Evolutionary conservation across 2,329 filamentous ascomycete genomes (phyloP).

Genomic region (Dactylonectria estremocensis): DNA sequence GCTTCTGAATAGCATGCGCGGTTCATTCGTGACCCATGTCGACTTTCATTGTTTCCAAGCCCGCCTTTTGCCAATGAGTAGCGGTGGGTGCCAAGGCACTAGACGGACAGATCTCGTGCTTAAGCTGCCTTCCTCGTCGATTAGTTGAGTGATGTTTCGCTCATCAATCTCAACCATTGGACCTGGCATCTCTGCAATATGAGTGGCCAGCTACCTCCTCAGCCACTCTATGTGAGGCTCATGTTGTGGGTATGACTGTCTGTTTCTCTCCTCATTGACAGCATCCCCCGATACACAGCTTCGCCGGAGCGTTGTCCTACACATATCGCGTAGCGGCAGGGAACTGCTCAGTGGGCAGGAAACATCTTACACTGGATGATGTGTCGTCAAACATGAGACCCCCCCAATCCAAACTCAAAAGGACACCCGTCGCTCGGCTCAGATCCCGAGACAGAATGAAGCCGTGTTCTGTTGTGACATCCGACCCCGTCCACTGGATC

Average conservation of each 20-base stretch:
- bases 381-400: neutral
- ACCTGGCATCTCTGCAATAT: neutral
- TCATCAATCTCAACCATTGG: neutral
- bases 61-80: neutral
- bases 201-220: neutral
- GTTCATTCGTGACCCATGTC: neutral
- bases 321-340: conserved; percentile 5
- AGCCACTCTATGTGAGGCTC: conserved; percentile 8
- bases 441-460: conserved; percentile 18
- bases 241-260: conserved; percentile 15
- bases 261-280: conserved; percentile 8
- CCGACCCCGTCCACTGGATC: neutral
- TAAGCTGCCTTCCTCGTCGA: neutral
- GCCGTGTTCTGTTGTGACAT: neutral
- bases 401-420: conserved; percentile 3
- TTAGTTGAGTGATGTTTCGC: neutral
- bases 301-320: conserved; percentile 7
- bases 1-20: conserved; percentile 7
- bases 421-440: conserved; percentile 13
- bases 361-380: neutral
- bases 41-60: neutral
- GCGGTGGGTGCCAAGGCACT: neutral
- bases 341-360: conserved; percentile 13
- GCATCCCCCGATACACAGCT: conserved; percentile 10
- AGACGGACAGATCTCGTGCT: neutral